Base-by-base conservation (phyloP, 2,329 filamentous ascomycete genomes). In the Penicillium hordei region DNA sequence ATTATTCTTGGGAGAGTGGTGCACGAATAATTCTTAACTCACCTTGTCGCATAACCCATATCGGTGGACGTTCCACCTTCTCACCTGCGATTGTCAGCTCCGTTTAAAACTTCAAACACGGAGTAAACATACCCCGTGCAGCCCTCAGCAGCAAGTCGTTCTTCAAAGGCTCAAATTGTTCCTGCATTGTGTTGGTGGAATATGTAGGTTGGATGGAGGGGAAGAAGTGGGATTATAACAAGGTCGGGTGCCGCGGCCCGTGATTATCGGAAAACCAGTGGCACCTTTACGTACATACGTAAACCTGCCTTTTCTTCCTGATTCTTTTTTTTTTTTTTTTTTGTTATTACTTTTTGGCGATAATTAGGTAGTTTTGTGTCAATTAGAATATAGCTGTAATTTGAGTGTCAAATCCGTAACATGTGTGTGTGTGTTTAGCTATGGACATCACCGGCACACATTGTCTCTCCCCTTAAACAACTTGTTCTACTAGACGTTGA, bases 1-100 rank as follows among this genome's bases (percentile, higher is more conserved):
- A 39, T 48, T 19, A 45, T 55, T 52, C 15, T 38, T 21, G 25
- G 40, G 6, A n/a, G 9, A 13, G 9, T 29, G 27, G 36, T 39
- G 39, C 42, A 43, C 15, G 23, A 39, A 36, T n/a, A 44, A 19
- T 5, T 9, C 17, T 54, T 54, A 65, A 67, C 76, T 75, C 81
- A 93, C 92, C 92, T 86, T 99, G 94, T 78, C 94, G 90, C 94
- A 99, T 99, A 74, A 99, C 92, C 94, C 94, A 99, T 82, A 95
- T 91, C 57, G 94, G 94, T 60, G 94, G 90, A 64, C 94, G 87
- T 78, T 97, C 92, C 65, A 97, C 90, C 74, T 87, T 87, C 78
- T 97, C 84, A 75, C 93, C 93, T 95, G 70, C 53, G 64, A 66
- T 64, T 52, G 58, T 67, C 56, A 60, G 69, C 65, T 66, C 57